Base-by-base conservation (phyloP, 768 basidiomycete species). In the Termitomyces sp. region DNA sequence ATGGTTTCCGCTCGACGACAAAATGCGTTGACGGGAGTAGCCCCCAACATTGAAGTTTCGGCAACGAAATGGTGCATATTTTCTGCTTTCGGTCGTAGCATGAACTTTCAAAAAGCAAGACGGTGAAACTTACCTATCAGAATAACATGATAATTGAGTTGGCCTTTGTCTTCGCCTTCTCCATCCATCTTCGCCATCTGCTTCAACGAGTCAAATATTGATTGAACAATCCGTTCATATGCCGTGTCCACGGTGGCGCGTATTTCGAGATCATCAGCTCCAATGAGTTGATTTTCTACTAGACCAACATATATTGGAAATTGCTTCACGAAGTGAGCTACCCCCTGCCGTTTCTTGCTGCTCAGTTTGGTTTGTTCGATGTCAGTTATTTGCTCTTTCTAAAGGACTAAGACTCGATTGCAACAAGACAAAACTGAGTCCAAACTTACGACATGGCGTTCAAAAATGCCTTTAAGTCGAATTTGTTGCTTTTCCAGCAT, bases 151-250 rank as follows among this genome's bases (percentile, higher is more conserved):
- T 93, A 97, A 69, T 98, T 98, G 50, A 98, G 79, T 65, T 96
- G 94, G 0, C 94, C 94, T 70, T 98, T 98, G 69, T 94, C 95
- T 65, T 98, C 96, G 0, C 84, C 89, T 53, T 91, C 92, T 0
- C 92, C 91, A 53, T 94, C 89, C 78, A 96, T 73, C 69, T 97
- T 98, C 11, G 95, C 96, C 83, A 98, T 92, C 57, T 95, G 94
- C 70, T 94, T 94, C 57, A 98, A 69, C 13, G 85, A 88, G 42
- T 93, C 94, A 64, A 98, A 95, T 83, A 98, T 97, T 40, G 86
- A 77, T 57, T 88, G 85, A 35, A 94, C 89, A 40, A 98, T 90
- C 61, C 79, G 84, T 66, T 95, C 94, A 65, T 98, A 97, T 0
- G 91, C 88, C 5, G 76, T 72, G 64, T 98, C 89, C 32, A 97